Evolutionary conservation across 164 flowering plant genomes (phyloP).

Genomic region (Aristolochia fimbriata): DNA sequence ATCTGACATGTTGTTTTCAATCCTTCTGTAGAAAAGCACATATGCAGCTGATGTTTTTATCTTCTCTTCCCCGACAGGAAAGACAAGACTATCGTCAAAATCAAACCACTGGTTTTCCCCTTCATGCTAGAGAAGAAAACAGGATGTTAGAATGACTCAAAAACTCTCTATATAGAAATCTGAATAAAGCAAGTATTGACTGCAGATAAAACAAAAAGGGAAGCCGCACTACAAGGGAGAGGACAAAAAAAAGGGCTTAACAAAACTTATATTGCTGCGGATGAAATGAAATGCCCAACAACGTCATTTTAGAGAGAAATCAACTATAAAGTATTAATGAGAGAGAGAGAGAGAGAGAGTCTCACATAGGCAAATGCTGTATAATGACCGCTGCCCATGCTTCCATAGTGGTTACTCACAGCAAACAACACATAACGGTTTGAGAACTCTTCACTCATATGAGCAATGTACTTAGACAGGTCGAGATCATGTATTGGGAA

Average conservation of each 20-base stretch:
- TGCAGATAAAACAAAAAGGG: too few relatives aligned
- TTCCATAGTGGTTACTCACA: conserved; percentile 84
- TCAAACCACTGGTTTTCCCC: conserved; percentile 80
- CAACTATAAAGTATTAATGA: not conserved
- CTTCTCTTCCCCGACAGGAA: conserved; percentile 49
- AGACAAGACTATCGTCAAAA: conserved; percentile 78
- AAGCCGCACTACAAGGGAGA: too few relatives aligned
- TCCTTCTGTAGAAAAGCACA: conserved; percentile 86
- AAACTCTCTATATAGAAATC: too few relatives aligned
- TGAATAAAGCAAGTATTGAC: too few relatives aligned
- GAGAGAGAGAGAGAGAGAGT: not conserved
- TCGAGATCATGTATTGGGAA: conserved; percentile 80
- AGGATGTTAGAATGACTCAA: not conserved
- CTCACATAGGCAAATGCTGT: conserved; percentile 8
- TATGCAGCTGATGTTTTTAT: conserved; percentile 89
- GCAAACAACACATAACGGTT: conserved; percentile 73
- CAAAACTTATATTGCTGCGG: too few relatives aligned
- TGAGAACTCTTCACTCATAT: conserved; percentile 27
- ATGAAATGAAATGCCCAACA: too few relatives aligned
- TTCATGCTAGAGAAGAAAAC: conserved; percentile 30
- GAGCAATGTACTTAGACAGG: conserved; percentile 49
- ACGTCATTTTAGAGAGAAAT: too few relatives aligned
- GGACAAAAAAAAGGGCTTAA: too few relatives aligned
- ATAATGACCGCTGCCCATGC: conserved; percentile 97
- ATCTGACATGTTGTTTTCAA: conserved; percentile 17